These are phyloP conservation scores for Yamadazyma atlantica DNA, from an alignment of 1,139 yeast genomes.

Conservation along the genomic window DNA sequence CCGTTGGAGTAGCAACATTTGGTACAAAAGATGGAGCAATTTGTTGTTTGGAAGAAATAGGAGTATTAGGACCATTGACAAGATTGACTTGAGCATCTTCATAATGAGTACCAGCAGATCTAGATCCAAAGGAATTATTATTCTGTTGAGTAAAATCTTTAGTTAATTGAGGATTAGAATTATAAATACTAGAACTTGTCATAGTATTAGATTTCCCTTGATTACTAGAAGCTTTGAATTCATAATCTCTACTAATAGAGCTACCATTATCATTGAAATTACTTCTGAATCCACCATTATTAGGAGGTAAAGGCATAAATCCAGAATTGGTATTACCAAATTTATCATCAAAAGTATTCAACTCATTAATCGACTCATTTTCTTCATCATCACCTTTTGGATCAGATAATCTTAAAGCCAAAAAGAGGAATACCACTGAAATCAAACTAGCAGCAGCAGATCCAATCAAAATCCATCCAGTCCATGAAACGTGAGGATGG, in stretches of 20 bases:
- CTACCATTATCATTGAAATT: slow-evolving; percentile 14
- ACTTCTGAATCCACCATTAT: slow-evolving; percentile 4
- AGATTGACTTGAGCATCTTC: slow-evolving; percentile 23
- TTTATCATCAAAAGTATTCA: slow-evolving; percentile 18
- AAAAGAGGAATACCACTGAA: slow-evolving; percentile 28
- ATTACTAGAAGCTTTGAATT: slow-evolving; percentile 18
- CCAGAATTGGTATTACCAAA: slow-evolving; percentile 7
- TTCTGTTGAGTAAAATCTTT: slow-evolving; percentile 33
- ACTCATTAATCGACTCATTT: slow-evolving; percentile 16
- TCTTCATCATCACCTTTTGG: slow-evolving; percentile 24
- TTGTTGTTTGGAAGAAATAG: slow-evolving; percentile 28
- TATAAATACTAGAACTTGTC: slow-evolving; percentile 27
- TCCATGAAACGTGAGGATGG: slow-evolving; percentile 65
- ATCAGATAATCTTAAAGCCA: slow-evolving; percentile 17
- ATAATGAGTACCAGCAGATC: slow-evolving; percentile 14
- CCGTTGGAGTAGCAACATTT: slow-evolving; percentile 28
- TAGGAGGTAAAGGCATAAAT: slow-evolving; percentile 9
- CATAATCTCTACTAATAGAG: slow-evolving; percentile 30
- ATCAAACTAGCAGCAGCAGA: slow-evolving; percentile 56
- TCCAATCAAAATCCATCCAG: slow-evolving; percentile 68
- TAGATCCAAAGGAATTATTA: slow-evolving; percentile 13
- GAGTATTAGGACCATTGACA: slow-evolving; percentile 35
- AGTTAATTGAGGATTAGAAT: slow-evolving; percentile 34
- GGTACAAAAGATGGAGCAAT: slow-evolving; percentile 36
- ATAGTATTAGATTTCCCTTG: slow-evolving; percentile 7